Conservation (phyloP, 192 early-diverging fungal species). For the Podila horticola region DNA sequence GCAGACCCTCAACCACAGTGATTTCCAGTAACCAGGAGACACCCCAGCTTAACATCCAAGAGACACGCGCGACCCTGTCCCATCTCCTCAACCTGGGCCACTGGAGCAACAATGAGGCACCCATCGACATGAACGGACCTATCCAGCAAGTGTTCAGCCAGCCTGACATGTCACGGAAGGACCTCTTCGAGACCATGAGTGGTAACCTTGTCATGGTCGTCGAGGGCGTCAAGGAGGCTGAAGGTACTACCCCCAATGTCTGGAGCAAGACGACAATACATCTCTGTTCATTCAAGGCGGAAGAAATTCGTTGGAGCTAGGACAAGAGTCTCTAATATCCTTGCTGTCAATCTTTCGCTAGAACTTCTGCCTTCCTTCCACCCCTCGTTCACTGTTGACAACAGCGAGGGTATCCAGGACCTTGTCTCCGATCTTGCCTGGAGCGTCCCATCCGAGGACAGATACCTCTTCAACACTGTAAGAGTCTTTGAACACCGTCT, state of each 20-base stretch:
- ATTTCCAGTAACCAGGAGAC: slow-evolving; percentile 1
- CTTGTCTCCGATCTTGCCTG: slow-evolving; percentile 36
- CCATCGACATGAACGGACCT: slow-evolving; percentile 29
- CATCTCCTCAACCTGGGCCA: slow-evolving; percentile 44
- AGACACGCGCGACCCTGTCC: slow-evolving; percentile 35
- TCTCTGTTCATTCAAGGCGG: too few relatives aligned
- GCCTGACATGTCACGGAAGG: slow-evolving; percentile 37
- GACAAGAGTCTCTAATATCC: neutral
- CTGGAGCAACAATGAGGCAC: neutral
- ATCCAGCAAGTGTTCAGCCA: slow-evolving; percentile 43
- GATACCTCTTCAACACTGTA: slow-evolving; percentile 49
- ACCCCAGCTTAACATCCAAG: slow-evolving; percentile 30
- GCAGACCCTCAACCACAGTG: neutral
- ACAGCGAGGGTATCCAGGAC: slow-evolving; percentile 30
- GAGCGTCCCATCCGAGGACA: slow-evolving; percentile 22
- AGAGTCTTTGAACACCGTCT: neutral
- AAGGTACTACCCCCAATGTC: slow-evolving; percentile 5
- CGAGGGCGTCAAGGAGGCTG: slow-evolving; percentile 26
- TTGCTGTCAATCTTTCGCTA: neutral
- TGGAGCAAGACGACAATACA: neutral
- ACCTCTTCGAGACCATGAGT: slow-evolving; percentile 34
- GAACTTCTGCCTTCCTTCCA: slow-evolving; percentile 37
- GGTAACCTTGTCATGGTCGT: slow-evolving; percentile 48
- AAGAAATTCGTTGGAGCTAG: too few relatives aligned
- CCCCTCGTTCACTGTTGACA: slow-evolving; percentile 29